Evolutionary conservation across 306 rosid species (phyloP).

Genomic region (Oxytropis ochrocephala): DNA sequence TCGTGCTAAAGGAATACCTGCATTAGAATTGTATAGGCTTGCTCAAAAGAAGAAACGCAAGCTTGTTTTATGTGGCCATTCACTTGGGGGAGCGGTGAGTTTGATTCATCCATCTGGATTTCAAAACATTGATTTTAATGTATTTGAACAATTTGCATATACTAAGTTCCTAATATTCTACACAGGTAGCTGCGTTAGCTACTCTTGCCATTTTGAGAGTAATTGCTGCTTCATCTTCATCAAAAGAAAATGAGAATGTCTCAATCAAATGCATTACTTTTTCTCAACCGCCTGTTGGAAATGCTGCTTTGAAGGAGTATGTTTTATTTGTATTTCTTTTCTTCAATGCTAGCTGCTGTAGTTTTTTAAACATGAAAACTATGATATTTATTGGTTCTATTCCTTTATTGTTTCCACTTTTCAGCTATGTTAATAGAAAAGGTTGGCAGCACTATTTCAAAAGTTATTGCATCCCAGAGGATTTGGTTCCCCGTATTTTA

Average conservation of each 20-base stretch:
- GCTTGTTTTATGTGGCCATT: conserved; percentile 94
- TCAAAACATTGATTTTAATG: not conserved
- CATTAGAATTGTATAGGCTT: conserved; percentile 87
- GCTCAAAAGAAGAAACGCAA: conserved; percentile 94
- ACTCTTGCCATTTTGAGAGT: conserved; percentile 99
- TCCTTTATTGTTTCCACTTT: not conserved
- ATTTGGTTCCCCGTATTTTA: conserved; percentile 86
- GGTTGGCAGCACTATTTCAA: conserved; percentile 96
- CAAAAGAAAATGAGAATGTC: conserved; percentile 70
- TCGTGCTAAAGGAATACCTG: conserved; percentile 98
- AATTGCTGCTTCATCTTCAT: conserved; percentile 80
- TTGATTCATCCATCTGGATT: conserved; percentile 12
- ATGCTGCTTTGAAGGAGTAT: conserved; percentile 97
- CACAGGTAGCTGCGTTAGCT: conserved; percentile 88
- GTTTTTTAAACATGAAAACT: not conserved
- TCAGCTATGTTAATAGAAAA: conserved; percentile 80
- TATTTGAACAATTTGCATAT: conserved; percentile 4
- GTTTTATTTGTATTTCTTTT: conserved; percentile 23
- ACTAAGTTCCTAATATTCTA: conserved; percentile 21
- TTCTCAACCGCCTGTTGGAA: conserved; percentile 98
- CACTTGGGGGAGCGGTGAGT: conserved; percentile 99
- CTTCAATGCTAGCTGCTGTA: not conserved
- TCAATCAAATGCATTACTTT: conserved; percentile 83
- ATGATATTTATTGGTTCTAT: not conserved
- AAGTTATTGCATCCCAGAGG: conserved; percentile 97